These are phyloP conservation scores for Conoideocrella luteorostrata DNA, from an alignment of 2,329 filamentous ascomycete genomes.

Conservation along the genomic window DNA sequence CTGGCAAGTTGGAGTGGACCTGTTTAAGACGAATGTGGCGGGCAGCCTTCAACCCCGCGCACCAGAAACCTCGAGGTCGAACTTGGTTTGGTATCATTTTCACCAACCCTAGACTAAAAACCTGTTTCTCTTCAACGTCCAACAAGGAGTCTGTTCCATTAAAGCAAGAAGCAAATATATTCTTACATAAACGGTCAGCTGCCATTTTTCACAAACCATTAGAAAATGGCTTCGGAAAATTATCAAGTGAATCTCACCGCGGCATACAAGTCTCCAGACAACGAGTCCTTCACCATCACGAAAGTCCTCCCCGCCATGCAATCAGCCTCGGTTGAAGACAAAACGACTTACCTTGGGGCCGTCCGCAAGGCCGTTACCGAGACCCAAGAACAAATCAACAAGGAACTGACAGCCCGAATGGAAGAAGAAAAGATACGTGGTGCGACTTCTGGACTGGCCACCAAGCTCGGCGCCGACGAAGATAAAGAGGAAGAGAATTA, in stretches of 20 bases:
- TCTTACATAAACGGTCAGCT: too few relatives aligned
- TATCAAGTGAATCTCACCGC: constrained; percentile 31
- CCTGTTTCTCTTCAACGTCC: neutral
- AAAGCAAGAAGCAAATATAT: too few relatives aligned
- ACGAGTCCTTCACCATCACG: constrained; percentile 39
- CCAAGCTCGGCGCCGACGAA: constrained; percentile 37
- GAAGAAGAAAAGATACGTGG: constrained; percentile 59
- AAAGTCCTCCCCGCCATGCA: constrained; percentile 29
- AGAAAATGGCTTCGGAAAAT: constrained; percentile 1
- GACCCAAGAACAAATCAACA: constrained; percentile 63
- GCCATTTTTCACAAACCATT: neutral
- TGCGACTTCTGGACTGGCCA: constrained; percentile 17
- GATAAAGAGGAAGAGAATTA: constrained; percentile 69
- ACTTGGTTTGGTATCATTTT: too few relatives aligned
- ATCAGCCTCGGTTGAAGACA: constrained; percentile 36
- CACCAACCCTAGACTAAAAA: neutral
- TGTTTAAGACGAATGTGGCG: neutral
- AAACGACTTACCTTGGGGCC: constrained; percentile 51
- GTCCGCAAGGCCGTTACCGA: constrained; percentile 51
- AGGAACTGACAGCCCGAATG: constrained; percentile 67
- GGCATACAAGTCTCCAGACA: constrained; percentile 47
- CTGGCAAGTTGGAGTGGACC: too few relatives aligned
- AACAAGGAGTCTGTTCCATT: too few relatives aligned
- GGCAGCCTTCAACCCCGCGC: neutral
- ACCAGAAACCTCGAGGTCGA: too few relatives aligned